A percentile compares a stretch with the other conserved stretches of the same genome.
These are phyloP conservation scores for Pseudogymnoascus sp. DNA, from an alignment of 2,329 filamentous ascomycete genomes.

Conservation along the genomic window DNA sequence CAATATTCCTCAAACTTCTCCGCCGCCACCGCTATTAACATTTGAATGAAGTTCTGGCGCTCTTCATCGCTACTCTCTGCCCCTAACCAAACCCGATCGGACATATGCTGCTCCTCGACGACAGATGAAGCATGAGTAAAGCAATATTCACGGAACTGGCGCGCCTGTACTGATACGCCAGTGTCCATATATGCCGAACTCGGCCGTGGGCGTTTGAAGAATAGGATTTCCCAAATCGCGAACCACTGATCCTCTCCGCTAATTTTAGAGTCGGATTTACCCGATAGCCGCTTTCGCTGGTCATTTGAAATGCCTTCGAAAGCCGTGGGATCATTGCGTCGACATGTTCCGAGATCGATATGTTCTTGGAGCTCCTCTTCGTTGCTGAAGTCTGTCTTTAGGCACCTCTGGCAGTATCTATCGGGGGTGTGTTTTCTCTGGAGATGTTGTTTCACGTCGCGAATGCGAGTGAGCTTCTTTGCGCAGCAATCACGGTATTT, in stretches of 20 bases:
- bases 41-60: background rate
- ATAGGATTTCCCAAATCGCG: conserved; percentile 16
- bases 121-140: background rate
- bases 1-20: background rate
- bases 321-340: background rate
- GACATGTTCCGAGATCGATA: background rate
- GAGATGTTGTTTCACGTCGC: conserved; percentile 14
- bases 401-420: conserved; percentile 13
- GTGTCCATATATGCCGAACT: conserved; percentile 12
- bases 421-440: conserved; percentile 11
- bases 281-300: background rate
- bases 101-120: background rate
- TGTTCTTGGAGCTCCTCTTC: conserved; percentile 3
- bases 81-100: background rate
- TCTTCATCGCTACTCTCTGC: conserved; percentile 3
- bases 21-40: background rate
- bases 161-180: background rate
- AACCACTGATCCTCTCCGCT: conserved; percentile 15
- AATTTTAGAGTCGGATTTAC: conserved; percentile 10
- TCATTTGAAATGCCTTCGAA: conserved; percentile 8
- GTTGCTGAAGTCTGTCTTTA: conserved; percentile 7
- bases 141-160: conserved; percentile 13
- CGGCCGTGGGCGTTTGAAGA: background rate
- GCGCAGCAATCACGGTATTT: conserved; percentile 2
- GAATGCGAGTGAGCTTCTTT: conserved; percentile 10